phyloP scores from a whole-genome alignment of 345 rosid genomes.

The Viola odorata region DNA sequence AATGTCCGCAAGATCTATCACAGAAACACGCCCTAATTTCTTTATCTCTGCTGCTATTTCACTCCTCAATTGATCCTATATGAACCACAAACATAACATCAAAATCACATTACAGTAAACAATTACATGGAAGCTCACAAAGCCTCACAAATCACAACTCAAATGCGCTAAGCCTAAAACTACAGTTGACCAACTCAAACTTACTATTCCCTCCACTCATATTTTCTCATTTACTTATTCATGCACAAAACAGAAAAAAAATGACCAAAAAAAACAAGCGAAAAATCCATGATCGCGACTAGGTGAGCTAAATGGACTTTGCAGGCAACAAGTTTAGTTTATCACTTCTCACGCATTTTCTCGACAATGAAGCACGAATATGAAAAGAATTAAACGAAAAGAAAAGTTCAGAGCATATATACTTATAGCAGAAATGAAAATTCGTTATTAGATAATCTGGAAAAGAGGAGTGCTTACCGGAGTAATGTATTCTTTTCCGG shows the following conservation, averaged over 20 bases:
- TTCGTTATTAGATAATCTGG: background rate
- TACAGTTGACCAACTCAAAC: background rate
- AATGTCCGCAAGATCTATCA: slow-evolving; percentile 80
- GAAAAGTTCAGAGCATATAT: background rate
- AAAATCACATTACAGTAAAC: slow-evolving; percentile 4
- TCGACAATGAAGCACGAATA: too few relatives aligned
- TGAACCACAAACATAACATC: slow-evolving; percentile 7
- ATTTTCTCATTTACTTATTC: background rate
- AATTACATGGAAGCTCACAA: background rate
- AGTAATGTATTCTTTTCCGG: slow-evolving; percentile 95
- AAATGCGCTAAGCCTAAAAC: background rate
- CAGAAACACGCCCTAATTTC: slow-evolving; percentile 71
- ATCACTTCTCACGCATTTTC: too few relatives aligned
- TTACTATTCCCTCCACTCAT: background rate
- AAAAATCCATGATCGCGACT: too few relatives aligned
- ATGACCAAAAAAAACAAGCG: background rate
- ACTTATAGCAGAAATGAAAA: too few relatives aligned
- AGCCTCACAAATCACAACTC: background rate
- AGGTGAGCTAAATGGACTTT: too few relatives aligned
- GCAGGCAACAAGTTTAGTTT: too few relatives aligned
- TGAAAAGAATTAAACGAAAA: background rate
- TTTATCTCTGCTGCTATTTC: slow-evolving; percentile 58
- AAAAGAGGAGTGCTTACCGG: slow-evolving; percentile 29
- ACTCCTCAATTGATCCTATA: slow-evolving; percentile 74
- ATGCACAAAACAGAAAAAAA: background rate